Percentiles rank a stretch among this genome's conserved stretches.
Evolutionary conservation across 192 early-diverging fungal species (phyloP).

Genomic region (Chytriomyces sp.): DNA sequence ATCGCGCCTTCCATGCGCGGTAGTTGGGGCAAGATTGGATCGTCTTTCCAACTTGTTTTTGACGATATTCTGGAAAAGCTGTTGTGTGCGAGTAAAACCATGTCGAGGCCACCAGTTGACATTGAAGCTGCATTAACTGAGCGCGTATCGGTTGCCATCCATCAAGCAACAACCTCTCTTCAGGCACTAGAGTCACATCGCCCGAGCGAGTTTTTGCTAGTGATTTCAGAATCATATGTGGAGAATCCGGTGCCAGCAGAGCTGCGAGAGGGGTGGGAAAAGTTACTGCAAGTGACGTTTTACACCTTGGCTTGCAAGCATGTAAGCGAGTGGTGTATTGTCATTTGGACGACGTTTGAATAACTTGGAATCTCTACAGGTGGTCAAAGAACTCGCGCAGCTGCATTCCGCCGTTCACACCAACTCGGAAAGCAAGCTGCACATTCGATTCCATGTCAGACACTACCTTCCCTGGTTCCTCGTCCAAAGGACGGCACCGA

Average conservation of each 20-base stretch:
- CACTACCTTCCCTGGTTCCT: not conserved
- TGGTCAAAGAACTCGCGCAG: not conserved
- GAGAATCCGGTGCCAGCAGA: not conserved
- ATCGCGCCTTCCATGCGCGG: not conserved
- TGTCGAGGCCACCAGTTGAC: not conserved
- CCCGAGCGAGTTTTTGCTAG: not conserved
- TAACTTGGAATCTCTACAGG: not conserved
- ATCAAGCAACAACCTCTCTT: not conserved
- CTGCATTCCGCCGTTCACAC: not conserved
- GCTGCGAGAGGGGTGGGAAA: not conserved
- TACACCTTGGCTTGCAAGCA: not conserved
- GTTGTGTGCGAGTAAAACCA: constrained; percentile 6
- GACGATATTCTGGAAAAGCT: not conserved
- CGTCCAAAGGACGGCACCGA: not conserved
- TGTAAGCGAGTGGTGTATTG: not conserved
- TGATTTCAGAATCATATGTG: not conserved
- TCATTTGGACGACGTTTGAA: not conserved
- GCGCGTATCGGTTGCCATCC: not conserved
- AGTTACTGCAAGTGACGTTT: constrained; percentile 5
- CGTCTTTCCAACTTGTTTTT: too few species aligned
- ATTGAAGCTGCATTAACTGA: not conserved
- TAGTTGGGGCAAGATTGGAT: not conserved
- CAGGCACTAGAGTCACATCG: not conserved
- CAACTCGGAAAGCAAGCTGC: not conserved
- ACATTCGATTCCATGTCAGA: constrained; percentile 5